Percentiles rank a stretch among this genome's conserved stretches.
These are phyloP conservation scores for Basidiobolus heterosporus DNA, from an alignment of 371 early-diverging fungal genomes.

Conservation along the genomic window DNA sequence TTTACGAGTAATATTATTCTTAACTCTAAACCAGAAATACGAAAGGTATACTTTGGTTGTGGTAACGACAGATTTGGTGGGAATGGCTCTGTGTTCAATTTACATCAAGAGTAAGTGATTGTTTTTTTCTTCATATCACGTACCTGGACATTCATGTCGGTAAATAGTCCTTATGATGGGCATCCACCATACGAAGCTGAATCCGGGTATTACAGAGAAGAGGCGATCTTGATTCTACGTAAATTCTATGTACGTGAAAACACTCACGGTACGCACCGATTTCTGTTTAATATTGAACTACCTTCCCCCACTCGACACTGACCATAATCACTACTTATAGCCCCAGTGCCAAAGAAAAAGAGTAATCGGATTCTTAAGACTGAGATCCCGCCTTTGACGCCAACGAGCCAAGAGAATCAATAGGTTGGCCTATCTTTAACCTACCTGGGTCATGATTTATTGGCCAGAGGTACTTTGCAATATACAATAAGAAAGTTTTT, in stretches of 20 bases:
- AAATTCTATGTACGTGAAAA: constrained; percentile 87
- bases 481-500: no score
- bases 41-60: constrained; percentile 74
- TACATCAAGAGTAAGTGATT: constrained; percentile 42
- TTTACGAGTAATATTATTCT: no score
- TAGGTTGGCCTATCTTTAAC: no score
- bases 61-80: constrained; percentile 93
- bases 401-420: no score
- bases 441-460: no score
- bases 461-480: no score
- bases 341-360: no score
- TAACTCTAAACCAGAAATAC: constrained; percentile 8
- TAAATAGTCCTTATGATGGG: constrained; percentile 2
- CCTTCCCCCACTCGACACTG: no score
- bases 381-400: no score
- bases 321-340: no score
- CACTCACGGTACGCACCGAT: constrained; percentile 36
- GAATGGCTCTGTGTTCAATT: constrained; percentile 66
- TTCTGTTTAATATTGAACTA: background rate
- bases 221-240: constrained; percentile 71
- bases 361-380: no score
- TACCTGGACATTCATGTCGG: constrained; percentile 4
- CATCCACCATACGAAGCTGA: constrained; percentile 32
- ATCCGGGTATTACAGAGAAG: constrained; percentile 55
- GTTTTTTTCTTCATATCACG: constrained; percentile 3